Conservation (phyloP, 2,329 filamentous ascomycete genomes). For the Fusarium graminum region DNA sequence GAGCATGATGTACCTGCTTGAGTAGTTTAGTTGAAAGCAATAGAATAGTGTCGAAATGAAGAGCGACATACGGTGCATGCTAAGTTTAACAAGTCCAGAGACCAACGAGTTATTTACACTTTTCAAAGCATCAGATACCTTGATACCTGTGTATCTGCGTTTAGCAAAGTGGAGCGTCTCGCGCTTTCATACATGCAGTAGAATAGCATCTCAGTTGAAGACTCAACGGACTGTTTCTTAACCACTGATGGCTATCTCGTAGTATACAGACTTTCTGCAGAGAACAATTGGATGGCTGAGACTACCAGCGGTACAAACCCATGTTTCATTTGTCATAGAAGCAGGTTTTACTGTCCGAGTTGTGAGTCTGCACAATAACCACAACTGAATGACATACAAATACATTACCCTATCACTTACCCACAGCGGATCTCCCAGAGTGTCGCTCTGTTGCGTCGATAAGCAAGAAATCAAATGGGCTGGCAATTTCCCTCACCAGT, state of each 20-base stretch:
- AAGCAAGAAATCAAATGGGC: not conserved
- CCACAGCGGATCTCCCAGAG: accelerated
- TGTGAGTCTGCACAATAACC: not conserved
- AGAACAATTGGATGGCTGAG: not conserved
- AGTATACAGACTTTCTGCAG: not conserved
- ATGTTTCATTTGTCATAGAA: not conserved
- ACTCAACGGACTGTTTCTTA: accelerated
- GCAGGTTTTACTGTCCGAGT: not conserved
- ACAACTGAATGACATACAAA: not conserved
- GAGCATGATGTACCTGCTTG: not conserved
- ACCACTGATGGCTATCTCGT: not conserved
- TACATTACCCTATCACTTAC: not conserved
- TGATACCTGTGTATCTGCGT: not conserved
- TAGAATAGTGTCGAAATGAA: not conserved
- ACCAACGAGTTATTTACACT: not conserved
- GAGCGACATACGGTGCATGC: not conserved
- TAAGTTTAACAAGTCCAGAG: not conserved
- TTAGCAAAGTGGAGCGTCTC: not conserved
- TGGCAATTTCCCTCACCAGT: too few relatives aligned
- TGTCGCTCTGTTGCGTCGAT: not conserved
- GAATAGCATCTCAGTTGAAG: accelerated
- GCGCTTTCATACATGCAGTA: not conserved
- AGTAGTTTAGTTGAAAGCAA: not conserved
- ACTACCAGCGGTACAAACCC: not conserved
- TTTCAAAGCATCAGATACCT: not conserved